Base-by-base conservation (phyloP, 2,329 filamentous ascomycete genomes). In the Lasiodiplodia theobromae region DNA sequence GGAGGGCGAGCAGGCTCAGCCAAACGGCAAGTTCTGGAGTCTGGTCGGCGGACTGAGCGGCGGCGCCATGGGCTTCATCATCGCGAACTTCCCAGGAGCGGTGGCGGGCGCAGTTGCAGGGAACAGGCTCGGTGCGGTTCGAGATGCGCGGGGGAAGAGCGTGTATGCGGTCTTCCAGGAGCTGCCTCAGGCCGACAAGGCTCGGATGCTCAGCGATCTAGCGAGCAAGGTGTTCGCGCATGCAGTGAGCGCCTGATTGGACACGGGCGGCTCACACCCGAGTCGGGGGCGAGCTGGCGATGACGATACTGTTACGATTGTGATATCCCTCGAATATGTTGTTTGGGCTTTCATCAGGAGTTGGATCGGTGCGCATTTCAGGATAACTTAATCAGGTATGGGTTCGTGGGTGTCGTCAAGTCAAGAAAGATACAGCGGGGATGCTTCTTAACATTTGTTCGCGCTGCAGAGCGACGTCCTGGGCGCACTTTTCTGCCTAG, bases 111-210 rank as follows among this genome's bases (percentile, higher is more conserved):
- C 93, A 2, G 94, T 97, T 2, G 95, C 94, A 0, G 96, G 96
- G 12, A 98, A 97, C 81, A 83, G 94, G 64, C 82, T 98, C n/a
- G 96, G 96, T 0, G 92, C 93, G 7, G 88, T 99, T 23, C 86
- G 96, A 68, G 96, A 99, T 81, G 89, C 92, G 38, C 94, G 90
- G 81, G 94, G 94, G 25, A 98, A 97, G 89, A 97, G 93, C 77
- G 96, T 99, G 6, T 98, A 96, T 80, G 86, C 89, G 34, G 96
- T 97, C 18, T 98, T 95, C 78, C 89, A 93, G 84, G 92, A 97
- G 74, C 83, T 99, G 76, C 94, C 94, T 63, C 91, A 93, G 79
- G 86, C 86, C 63, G 94, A 97, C 76, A 91, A 93, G 76, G 89
- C 93, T 67, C 89, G 89, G 78, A 80, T 99, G 74, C 84, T 98